Evolutionary conservation across 345 rosid species (phyloP).

Genomic region (Eucalyptus lansdowneana): DNA sequence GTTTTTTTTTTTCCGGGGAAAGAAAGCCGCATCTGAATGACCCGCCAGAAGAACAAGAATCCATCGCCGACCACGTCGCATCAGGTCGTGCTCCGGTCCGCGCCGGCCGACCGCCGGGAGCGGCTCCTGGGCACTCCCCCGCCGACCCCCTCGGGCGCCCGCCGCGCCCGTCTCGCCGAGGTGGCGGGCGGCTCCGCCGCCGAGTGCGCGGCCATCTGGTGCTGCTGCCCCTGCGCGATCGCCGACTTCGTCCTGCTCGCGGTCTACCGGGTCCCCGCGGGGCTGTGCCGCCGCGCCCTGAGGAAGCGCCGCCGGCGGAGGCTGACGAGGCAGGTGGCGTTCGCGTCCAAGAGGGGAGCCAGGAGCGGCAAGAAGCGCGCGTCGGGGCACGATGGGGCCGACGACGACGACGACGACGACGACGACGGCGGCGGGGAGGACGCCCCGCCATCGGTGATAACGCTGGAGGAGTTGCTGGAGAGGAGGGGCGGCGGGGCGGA

Average conservation of each 20-base stretch:
- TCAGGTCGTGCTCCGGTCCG: background rate
- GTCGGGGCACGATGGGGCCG: background rate
- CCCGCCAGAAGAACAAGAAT: background rate
- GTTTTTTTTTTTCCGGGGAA: background rate
- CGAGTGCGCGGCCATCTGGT: constrained; percentile 34
- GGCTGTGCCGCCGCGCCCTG: constrained; percentile 22
- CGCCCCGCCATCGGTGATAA: background rate
- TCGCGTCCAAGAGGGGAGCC: background rate
- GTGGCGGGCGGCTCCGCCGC: constrained; percentile 28
- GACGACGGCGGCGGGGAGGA: background rate
- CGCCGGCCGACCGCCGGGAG: background rate
- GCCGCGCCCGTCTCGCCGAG: constrained; percentile 9
- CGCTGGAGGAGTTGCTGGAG: background rate
- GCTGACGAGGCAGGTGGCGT: constrained; percentile 6
- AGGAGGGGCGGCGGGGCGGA: background rate
- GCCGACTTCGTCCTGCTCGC: constrained; percentile 14
- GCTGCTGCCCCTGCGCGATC: constrained; percentile 30
- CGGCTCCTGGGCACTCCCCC: background rate
- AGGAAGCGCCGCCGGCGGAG: constrained; percentile 6
- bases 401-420: background rate
- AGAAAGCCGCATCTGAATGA: background rate
- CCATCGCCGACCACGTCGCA: background rate
- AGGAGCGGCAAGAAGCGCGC: background rate
- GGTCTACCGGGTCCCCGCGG: constrained; percentile 23
- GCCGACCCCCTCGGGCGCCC: background rate